Evolutionary conservation across 2,329 filamentous ascomycete species (phyloP), one percentile per base, ranked within the genome.

Genomic region (Pseudomassariella vexata): DNA sequence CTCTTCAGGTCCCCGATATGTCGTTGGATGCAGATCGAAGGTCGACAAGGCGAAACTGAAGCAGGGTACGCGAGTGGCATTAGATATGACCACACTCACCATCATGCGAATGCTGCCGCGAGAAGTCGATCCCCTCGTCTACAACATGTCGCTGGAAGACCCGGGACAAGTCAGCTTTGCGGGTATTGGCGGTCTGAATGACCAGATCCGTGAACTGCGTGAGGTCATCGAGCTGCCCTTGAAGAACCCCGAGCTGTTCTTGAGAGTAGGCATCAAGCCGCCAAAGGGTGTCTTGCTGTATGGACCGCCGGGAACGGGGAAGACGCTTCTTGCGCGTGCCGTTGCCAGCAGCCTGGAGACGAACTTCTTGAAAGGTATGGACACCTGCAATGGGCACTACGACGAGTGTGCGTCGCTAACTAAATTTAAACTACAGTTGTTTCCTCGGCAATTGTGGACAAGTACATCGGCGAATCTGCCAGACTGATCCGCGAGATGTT

Each of bases 41-140:
- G 92, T 98, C 54, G 92, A 98, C 70, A 95, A 94, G 68, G 69
- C 73, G 41, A 96, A 95, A 72, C 70, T 98, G 57, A 98, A 96
- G 76, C 92, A 98, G 65, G 94, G 94, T 51, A 95, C 90, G 18
- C 86, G 92, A 54, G 92, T 98, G 34, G 90, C 92, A 20, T 81
- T 98, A 38, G 92, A 98, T 56, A 98, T 98, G 92, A 98, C 92
- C 31, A 98, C 92, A 14, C 83, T 98, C 48, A 98, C 92, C 39
- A 98, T 98, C 63, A 98, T 98, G 92, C 86, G 92, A 54, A 98
- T 98, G 92, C 74, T 98, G 28, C 94, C 92, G 38, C 84, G 92
- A 60, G 92, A 98, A 69, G 94, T 98, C 56, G 92, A 98, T 56
- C 92, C 92, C 14, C 73, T 98, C 47, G 92, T 98, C 48, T 98